Conservation (phyloP, 192 early-diverging fungal species). For the Coemansia guatemalensis region DNA sequence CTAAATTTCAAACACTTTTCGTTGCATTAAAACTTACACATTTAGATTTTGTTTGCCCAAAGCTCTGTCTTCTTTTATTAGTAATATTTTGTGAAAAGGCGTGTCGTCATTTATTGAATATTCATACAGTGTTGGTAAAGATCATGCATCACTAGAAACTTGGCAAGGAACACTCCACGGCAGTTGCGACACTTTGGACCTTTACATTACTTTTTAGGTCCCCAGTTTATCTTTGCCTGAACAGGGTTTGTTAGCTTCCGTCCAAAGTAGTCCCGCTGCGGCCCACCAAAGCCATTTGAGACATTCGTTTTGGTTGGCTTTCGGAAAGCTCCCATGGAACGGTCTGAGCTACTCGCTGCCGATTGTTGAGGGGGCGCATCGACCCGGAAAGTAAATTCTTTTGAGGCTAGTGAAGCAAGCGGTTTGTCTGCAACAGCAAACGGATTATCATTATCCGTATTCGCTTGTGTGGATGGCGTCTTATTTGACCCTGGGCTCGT, state of each 20-base stretch:
- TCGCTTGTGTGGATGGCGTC: background rate
- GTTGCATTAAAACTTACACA: no score
- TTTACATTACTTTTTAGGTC: conserved; percentile 17
- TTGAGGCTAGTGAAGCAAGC: background rate
- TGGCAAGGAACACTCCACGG: no score
- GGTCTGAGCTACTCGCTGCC: background rate
- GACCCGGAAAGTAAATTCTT: background rate
- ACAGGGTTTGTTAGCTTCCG: conserved; percentile 4
- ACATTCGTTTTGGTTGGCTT: background rate
- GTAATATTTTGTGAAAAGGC: no score
- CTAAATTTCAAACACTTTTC: no score
- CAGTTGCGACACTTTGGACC: background rate
- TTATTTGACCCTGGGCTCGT: background rate
- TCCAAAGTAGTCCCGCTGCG: background rate
- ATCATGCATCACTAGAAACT: background rate
- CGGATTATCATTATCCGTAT: background rate
- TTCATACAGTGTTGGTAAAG: background rate
- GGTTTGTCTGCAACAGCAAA: conserved; percentile 9
- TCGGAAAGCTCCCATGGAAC: background rate
- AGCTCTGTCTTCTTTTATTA: no score
- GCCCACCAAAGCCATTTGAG: conserved; percentile 11
- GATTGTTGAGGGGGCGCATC: background rate
- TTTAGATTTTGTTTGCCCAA: no score
- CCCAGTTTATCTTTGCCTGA: conserved; percentile 38
- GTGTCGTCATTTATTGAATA: background rate